Percentiles rank a stretch among this genome's conserved stretches.
phyloP scores from a whole-genome alignment of 1,284 basidiomycete genomes.

The Kalmanozyma brasiliensis region DNA sequence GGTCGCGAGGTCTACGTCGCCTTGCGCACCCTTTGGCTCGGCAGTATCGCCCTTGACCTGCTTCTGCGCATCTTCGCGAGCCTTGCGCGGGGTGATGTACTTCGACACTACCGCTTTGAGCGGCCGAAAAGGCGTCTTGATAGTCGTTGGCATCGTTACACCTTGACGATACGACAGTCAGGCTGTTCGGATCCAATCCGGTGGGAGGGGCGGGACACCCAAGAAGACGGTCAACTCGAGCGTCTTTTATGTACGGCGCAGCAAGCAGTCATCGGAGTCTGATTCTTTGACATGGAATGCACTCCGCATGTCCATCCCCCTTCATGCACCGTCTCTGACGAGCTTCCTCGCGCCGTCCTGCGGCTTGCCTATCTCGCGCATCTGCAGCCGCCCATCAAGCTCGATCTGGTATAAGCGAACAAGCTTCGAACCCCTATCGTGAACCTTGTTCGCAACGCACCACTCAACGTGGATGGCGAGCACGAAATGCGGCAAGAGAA shows the following conservation, averaged over 20 bases:
- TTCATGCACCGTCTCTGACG: no score
- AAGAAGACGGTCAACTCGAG: background rate
- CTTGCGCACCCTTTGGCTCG: conserved; percentile 36
- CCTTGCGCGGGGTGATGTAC: conserved; percentile 27
- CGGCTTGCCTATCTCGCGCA: background rate
- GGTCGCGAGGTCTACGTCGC: conserved; percentile 39
- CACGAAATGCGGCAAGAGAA: conserved; percentile 6
- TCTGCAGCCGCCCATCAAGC: no score
- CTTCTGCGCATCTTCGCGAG: conserved; percentile 23
- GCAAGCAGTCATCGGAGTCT: no score
- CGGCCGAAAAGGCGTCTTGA: conserved; percentile 16
- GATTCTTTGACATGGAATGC: no score
- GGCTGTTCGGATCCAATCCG: no score
- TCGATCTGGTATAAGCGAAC: no score
- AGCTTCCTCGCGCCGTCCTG: no score
- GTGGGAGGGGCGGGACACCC: no score
- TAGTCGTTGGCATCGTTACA: conserved; percentile 16
- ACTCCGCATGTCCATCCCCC: no score
- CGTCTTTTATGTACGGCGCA: background rate
- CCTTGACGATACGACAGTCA: no score
- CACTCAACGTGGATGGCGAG: background rate
- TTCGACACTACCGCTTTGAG: conserved; percentile 17
- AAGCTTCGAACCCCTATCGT: no score
- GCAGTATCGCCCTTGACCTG: conserved; percentile 26
- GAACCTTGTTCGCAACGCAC: no score